Base-by-base conservation (phyloP, 129 eudicot genomes). In the Logfia minima region DNA sequence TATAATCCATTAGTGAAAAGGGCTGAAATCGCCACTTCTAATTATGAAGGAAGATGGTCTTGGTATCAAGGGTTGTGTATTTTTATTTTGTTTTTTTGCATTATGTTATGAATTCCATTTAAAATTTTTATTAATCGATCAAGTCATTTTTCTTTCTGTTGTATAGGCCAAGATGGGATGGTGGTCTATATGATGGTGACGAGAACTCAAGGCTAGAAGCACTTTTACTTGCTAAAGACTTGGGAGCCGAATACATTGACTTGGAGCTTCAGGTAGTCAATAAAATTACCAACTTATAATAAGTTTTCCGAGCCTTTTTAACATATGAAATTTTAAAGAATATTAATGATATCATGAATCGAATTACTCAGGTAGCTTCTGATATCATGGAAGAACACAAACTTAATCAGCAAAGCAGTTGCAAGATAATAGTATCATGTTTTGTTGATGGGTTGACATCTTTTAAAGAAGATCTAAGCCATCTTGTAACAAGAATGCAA, bases 211-310 rank as follows among this genome's bases (percentile, higher is more conserved):
- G 85, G 66, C 45, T 82, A 53, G 88, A 89, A 69, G 79, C 87
- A 58, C 97, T 92, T 75, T 58, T 83, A 52, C 80, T 80, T 79
- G 97, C 97, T 48, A 85, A 72, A 76, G 92, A 89, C 70, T 73
- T 92, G 79, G 97, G 97, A 66, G 95, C 96, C 7, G 97, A 92
- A 76, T 89, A 92, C 78, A 69, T 92, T 48, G 97, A 92, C 68
- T 71, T 92, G 51, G 96, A 92, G 71, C 87, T 89, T 64, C 80
- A 92, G 96, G 97, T 87, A 81, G 26, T 62, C 7, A 21, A 61
- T 8, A 22, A 68, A 41, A 69, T 7, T 43, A 19, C 32, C 13
- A 16, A 28, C 23, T 43, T 23, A 22, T 52, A 21, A 10, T 65
- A 51, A 26, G 56, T 58, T 61, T 67, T 43, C 41, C 3, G 41